Base-by-base conservation (phyloP, 2,329 filamentous ascomycete genomes). In the Domatiomyces globalis region DNA sequence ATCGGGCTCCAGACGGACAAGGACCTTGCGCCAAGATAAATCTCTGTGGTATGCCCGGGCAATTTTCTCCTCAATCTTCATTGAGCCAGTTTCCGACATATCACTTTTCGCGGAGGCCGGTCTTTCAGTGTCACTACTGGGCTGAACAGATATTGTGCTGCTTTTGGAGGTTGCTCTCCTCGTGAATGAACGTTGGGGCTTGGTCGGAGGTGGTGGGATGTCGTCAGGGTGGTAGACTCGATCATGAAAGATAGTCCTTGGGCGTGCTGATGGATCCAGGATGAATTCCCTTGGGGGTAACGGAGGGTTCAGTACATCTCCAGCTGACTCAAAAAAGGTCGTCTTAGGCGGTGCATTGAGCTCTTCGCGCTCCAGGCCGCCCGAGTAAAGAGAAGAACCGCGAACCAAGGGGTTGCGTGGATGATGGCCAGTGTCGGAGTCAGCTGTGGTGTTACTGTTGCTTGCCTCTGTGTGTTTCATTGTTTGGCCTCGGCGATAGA, bases 51-150 rank as follows among this genome's bases (percentile, higher is more conserved):
- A 98, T 12, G 88, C 92, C 46, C 92, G 80, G 1, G 92, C 92
- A 59, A 98, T 98, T 69, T 95, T 96, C 67, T 98, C 92, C 67
- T 98, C 92, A 0, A 96, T 88, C 56, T 85, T 87, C 80, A 96
- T 89, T 56, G 36, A 71, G 65, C 12, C 66, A 63, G 33, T 42
- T 69, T 67, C 58, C 71, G 49, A 48, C 29, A 43, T 50, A 20
- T 55, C 53, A 22, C 49, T 52, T 33, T 44, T 45, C 4, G 19
- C 47, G n/a, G 56, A 46, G 18, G 27, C 49, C 4, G 36, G 29
- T 12, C 52, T 20, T 20, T 51, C 45, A n/a, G 45, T 48, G 7
- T 48, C 46, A 12, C 46, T 46, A 15, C 27, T 50, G 29, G 48
- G 51, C 58, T 43, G 58, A 46, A 44, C 53, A 50, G 49, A 59